Percentiles rank a stretch among this genome's conserved stretches.
These are phyloP conservation scores for Leccinellum rugosiceps DNA, from an alignment of 768 basidiomycete genomes.

Conservation along the genomic window DNA sequence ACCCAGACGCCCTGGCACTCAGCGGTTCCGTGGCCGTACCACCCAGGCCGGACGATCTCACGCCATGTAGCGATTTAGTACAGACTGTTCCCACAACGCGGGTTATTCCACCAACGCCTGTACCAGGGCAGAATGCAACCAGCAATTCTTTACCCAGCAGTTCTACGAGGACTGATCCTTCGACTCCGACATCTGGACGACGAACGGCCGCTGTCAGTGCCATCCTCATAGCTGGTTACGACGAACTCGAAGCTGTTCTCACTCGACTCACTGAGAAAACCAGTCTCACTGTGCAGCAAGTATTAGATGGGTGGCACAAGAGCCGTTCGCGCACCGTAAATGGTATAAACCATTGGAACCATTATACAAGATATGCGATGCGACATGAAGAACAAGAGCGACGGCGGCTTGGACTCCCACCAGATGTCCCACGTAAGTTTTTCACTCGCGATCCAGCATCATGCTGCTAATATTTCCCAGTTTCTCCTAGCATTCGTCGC, in stretches of 20 bases:
- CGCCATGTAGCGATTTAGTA: neutral
- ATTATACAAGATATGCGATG: neutral
- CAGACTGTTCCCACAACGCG: neutral
- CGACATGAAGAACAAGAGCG: conserved; percentile 4
- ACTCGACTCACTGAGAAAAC: neutral
- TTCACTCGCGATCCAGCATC: too few relatives aligned
- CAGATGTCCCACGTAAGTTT: neutral
- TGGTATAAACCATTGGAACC: conserved; percentile 2
- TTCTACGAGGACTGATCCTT: neutral
- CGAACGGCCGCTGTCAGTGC: neutral
- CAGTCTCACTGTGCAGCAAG: neutral
- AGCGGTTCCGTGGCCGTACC: too few relatives aligned
- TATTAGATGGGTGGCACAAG: conserved; percentile 7
- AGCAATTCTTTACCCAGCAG: too few relatives aligned
- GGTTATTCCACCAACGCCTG: neutral
- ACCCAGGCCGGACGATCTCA: too few relatives aligned
- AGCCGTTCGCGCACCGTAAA: neutral
- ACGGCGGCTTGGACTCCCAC: neutral
- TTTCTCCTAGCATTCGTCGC: neutral
- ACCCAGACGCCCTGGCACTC: too few relatives aligned
- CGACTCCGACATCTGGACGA: neutral
- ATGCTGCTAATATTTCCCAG: neutral
- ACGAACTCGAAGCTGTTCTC: neutral
- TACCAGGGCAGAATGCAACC: too few relatives aligned
- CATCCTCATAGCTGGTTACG: neutral